phyloP scores from a whole-genome alignment of 2,329 filamentous ascomycete genomes.

The Aspergillus texensis region DNA sequence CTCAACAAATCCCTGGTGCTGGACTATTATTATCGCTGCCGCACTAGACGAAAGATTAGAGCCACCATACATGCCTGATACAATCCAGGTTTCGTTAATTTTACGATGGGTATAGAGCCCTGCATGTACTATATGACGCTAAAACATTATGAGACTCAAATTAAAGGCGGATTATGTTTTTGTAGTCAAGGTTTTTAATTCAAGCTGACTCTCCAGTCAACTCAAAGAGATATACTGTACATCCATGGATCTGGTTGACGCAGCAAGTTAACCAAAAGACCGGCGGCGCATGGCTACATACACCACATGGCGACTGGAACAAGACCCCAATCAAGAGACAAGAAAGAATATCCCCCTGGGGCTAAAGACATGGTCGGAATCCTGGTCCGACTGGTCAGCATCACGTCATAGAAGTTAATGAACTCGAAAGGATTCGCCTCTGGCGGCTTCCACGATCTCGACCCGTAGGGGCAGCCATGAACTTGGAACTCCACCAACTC shows the following conservation, averaged over 20 bases:
- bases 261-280: background rate
- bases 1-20: background rate
- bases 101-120: background rate
- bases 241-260: background rate
- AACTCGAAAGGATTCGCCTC: background rate
- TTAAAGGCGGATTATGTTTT: background rate
- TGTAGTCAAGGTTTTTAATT: background rate
- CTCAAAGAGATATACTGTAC: background rate
- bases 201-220: background rate
- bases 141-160: background rate
- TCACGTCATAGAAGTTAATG: background rate
- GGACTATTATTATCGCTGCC: background rate
- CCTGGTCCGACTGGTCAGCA: background rate
- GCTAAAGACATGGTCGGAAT: background rate
- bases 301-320: background rate
- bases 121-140: background rate
- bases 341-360: background rate
- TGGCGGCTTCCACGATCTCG: background rate
- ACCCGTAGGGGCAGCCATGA: background rate
- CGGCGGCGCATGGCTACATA: background rate
- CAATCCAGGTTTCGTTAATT: background rate
- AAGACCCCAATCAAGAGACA: background rate
- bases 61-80: background rate
- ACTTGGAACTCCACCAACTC: background rate
- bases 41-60: background rate